Percentiles rank a stretch among this genome's conserved stretches.
Evolutionary conservation across 2,329 filamentous ascomycete species (phyloP).

Genomic region (Aspergillus sp.): DNA sequence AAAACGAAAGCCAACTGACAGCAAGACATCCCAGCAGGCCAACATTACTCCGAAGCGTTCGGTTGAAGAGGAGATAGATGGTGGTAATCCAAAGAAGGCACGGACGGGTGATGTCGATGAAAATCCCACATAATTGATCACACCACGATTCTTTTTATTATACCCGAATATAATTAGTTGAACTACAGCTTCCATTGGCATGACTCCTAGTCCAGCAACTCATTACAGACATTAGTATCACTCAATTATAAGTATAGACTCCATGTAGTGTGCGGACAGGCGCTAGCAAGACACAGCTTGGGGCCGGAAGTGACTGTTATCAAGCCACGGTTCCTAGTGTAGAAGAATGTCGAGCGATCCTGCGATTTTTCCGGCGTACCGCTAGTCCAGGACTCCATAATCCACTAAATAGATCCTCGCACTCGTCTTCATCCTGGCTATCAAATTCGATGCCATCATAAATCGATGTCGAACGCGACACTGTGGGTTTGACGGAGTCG

Average conservation of each 20-base stretch:
- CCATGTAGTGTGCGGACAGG: background rate
- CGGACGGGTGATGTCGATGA: conserved; percentile 17
- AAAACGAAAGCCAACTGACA: conserved; percentile 49
- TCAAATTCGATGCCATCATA: conserved; percentile 57
- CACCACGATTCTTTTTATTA: conserved; percentile 2
- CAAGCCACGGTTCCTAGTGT: conserved; percentile 24
- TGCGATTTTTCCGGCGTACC: conserved; percentile 43
- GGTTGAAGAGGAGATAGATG: conserved; percentile 22
- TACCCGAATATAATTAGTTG: background rate
- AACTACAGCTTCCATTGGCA: background rate
- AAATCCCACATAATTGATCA: background rate
- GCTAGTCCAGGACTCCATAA: conserved; percentile 60
- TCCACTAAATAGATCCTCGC: conserved; percentile 63
- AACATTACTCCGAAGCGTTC: conserved; percentile 29
- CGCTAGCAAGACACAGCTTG: background rate
- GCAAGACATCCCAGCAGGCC: conserved; percentile 12
- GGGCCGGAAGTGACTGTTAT: background rate
- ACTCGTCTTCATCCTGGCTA: conserved; percentile 66
- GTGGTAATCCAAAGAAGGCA: conserved; percentile 26
- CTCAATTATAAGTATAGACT: background rate
- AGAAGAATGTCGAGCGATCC: conserved; percentile 27
- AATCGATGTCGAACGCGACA: conserved; percentile 13
- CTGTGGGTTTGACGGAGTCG: background rate
- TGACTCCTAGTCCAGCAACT: background rate
- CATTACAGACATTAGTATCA: background rate